Conservation (phyloP, 2,329 filamentous ascomycete species). For the Leptographium lundbergii region DNA sequence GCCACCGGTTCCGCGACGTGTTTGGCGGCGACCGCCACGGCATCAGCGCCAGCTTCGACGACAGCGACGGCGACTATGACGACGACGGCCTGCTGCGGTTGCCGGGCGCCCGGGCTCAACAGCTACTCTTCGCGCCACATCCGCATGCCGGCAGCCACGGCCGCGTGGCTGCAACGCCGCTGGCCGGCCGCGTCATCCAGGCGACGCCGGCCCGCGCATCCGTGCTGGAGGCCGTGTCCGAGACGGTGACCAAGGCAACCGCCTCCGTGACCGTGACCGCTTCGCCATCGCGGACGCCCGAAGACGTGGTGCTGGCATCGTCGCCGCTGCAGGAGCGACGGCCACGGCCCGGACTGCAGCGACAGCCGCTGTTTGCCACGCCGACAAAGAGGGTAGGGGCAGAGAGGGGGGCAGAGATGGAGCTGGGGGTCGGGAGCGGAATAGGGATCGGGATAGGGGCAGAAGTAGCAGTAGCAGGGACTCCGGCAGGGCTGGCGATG, state of each 20-base stretch:
- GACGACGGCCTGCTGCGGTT: background rate
- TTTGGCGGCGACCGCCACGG: slow-evolving; percentile 15
- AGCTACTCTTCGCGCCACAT: background rate
- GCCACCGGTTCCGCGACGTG: slow-evolving; percentile 40
- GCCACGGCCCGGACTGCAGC: background rate
- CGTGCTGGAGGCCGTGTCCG: background rate
- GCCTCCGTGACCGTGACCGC: background rate
- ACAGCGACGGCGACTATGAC: background rate
- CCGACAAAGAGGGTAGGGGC: slow-evolving; percentile 13
- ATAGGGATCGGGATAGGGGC: background rate
- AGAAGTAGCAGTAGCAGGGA: background rate
- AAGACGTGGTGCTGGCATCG: slow-evolving; percentile 9
- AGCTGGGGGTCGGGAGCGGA: no score
- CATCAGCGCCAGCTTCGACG: background rate
- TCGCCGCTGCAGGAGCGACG: slow-evolving; percentile 9
- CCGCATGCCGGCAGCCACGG: background rate
- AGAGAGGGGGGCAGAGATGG: no score
- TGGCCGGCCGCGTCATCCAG: slow-evolving; percentile 10
- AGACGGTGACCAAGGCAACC: background rate
- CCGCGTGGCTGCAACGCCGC: slow-evolving; percentile 11
- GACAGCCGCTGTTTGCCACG: slow-evolving; percentile 16
- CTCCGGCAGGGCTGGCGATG: slow-evolving; percentile 9
- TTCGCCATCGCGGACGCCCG: background rate
- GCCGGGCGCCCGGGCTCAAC: background rate
- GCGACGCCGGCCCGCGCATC: slow-evolving; percentile 12